A percentile compares a stretch with the other conserved stretches of the same genome.
These are phyloP conservation scores for Sugiyamaella novakii DNA, from an alignment of 1,139 yeast genomes.

Conservation along the genomic window DNA sequence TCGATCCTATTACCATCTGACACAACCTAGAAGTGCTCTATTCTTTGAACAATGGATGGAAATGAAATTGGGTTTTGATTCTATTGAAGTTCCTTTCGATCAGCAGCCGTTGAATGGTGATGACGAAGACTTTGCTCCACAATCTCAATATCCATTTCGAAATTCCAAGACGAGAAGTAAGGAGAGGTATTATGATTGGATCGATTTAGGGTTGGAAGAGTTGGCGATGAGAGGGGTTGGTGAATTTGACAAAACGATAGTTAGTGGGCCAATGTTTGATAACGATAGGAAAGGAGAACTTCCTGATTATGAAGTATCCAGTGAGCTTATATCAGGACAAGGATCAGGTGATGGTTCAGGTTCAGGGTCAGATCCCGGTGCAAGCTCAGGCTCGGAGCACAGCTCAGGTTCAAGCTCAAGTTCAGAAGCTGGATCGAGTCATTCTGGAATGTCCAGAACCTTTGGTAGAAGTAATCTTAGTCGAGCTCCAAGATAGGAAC, in stretches of 20 bases:
- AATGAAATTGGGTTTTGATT: conserved; percentile 40
- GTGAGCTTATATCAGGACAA: no score
- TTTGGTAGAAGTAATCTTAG: conserved; percentile 1
- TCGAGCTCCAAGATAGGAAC: neutral
- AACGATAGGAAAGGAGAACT: no score
- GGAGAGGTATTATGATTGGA: conserved; percentile 40
- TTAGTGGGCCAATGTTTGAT: conserved; percentile 18
- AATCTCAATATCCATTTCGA: conserved; percentile 35
- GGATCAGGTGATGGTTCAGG: no score
- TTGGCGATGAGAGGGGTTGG: conserved; percentile 32
- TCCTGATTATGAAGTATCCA: no score
- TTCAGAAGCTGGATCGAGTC: neutral
- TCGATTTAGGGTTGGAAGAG: conserved; percentile 38
- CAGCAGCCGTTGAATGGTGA: conserved; percentile 40
- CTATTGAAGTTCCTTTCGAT: conserved; percentile 39
- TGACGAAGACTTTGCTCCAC: conserved; percentile 41
- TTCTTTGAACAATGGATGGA: conserved; percentile 43
- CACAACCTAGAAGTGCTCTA: conserved; percentile 37
- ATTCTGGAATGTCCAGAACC: neutral
- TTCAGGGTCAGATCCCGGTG: no score
- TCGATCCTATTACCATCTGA: conserved; percentile 41
- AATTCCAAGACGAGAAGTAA: conserved; percentile 30
- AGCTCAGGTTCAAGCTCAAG: neutral
- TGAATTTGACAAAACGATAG: conserved; percentile 24
- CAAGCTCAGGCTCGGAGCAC: neutral